Evolutionary conservation across 352 stramenopile species (phyloP), one percentile per base, ranked within the genome.

Genomic region (Phytophthora hybrid): DNA sequence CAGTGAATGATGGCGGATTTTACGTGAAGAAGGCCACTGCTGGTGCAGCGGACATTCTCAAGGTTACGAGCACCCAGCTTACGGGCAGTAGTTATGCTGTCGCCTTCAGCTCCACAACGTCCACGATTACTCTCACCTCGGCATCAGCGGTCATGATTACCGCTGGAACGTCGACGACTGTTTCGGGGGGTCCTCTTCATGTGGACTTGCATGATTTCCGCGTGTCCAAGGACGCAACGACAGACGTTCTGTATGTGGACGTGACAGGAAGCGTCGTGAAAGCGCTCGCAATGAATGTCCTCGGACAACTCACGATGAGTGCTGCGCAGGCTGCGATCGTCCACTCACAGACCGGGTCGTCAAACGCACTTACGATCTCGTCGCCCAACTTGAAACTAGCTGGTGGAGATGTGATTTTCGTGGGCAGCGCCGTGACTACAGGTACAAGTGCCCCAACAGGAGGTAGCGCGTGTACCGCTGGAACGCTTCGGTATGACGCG

Each of bases 151-250:
- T 93, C 14, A 69, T 74, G 32, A 88, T 93, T 14, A 77, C 82
- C 16, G 41, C 41, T 3, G 78, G 74, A 14, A 66, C 71, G 26
- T 78, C 67, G 16, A 91, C 83, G 11, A 78, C 78, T 34, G 60
- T 92, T 65, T 66, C 76, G 10, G 82, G 81, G 14, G 83, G 80
- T 11, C 34, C 59, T 10, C 73, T 93, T 58, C 65, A 83, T 47
- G 80, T 93, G 21, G 79, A 88, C 55, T 82, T 76, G 49, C 68
- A 88, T 37, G 63, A 85, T 55, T 77, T 89, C 59, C 70, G 59
- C 7, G 79, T 87, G 16, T 85, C 77, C 23, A 69, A 68, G 44
- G 58, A 59, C 49, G 53, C n/a, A 51, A 51, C 55, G 23, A 66
- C 44, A 41, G 55, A 85, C 32, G 71, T 84, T 29, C 73, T 88